Evolutionary conservation across 352 stramenopile genomes (phyloP).

Genomic region (Phytophthora citrophthora): DNA sequence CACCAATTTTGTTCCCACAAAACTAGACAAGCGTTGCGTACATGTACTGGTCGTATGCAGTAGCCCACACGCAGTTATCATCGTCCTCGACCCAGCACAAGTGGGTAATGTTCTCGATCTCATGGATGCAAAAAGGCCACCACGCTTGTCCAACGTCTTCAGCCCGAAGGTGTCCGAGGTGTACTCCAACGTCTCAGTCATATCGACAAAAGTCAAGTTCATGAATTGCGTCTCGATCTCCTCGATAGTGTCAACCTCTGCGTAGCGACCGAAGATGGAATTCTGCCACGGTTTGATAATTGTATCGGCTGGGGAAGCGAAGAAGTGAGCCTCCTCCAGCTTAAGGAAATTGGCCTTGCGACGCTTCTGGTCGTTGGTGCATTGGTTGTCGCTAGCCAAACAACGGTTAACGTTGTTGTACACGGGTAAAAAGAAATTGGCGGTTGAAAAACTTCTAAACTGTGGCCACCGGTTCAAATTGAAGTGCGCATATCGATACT

Average conservation of each 20-base stretch:
- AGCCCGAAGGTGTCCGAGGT: slow-evolving; percentile 43
- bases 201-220: slow-evolving; percentile 36
- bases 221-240: slow-evolving; percentile 20
- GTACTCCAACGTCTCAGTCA: slow-evolving; percentile 42
- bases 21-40: slow-evolving; percentile 34
- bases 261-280: slow-evolving; percentile 47
- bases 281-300: slow-evolving; percentile 50
- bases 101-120: slow-evolving; percentile 29
- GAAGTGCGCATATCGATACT: slow-evolving; percentile 36
- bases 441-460: slow-evolving; percentile 22
- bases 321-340: slow-evolving; percentile 39
- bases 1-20: not conserved
- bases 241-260: slow-evolving; percentile 28
- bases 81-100: slow-evolving; percentile 43
- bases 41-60: slow-evolving; percentile 49
- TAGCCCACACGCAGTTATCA: slow-evolving; percentile 38
- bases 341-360: slow-evolving; percentile 26
- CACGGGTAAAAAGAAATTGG: slow-evolving; percentile 44
- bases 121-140: slow-evolving; percentile 39
- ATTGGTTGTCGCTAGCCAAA: slow-evolving; percentile 17
- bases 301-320: slow-evolving; percentile 45
- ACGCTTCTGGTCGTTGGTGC: slow-evolving; percentile 28
- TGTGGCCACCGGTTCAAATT: slow-evolving; percentile 42
- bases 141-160: slow-evolving; percentile 38
- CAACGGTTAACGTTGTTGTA: slow-evolving; percentile 44